Conservation (phyloP, 2,329 filamentous ascomycete genomes). For the Talaromyces atroroseus region DNA sequence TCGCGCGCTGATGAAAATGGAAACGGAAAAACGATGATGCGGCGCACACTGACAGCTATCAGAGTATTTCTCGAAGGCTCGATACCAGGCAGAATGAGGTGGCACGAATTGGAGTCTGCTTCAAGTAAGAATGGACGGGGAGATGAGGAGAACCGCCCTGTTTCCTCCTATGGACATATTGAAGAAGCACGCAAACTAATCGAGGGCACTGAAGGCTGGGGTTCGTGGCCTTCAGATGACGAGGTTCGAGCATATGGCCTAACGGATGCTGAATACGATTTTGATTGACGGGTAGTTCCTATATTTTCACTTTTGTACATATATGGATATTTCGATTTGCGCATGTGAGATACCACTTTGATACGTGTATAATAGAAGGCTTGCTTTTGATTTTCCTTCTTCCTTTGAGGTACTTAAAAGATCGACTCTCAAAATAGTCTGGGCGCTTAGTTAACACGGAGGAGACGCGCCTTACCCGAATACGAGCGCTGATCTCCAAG, state of each 20-base stretch:
- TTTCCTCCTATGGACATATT: slow-evolving; percentile 25
- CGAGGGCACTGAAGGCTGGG: slow-evolving; percentile 29
- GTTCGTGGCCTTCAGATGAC: slow-evolving; percentile 37
- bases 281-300: neutral
- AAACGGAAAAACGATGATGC: slow-evolving; percentile 35
- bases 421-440: no score
- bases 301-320: neutral
- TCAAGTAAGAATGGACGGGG: neutral
- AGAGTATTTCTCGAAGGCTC: slow-evolving; percentile 37
- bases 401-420: neutral
- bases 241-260: slow-evolving; percentile 34
- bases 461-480: neutral
- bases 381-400: neutral
- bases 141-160: slow-evolving; percentile 6
- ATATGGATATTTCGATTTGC: neutral
- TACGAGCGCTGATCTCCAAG: neutral
- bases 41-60: slow-evolving; percentile 35
- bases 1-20: slow-evolving; percentile 29
- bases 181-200: slow-evolving; percentile 35
- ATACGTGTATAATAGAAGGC: neutral
- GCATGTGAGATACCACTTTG: slow-evolving; percentile 7
- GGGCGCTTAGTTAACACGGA: neutral
- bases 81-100: slow-evolving; percentile 17
- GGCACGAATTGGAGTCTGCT: neutral
- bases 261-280: slow-evolving; percentile 10